Evolutionary conservation across 1,139 yeast species (phyloP), one percentile per base, ranked within the genome.

Genomic region (Yamadazyma atmosphaerica): DNA sequence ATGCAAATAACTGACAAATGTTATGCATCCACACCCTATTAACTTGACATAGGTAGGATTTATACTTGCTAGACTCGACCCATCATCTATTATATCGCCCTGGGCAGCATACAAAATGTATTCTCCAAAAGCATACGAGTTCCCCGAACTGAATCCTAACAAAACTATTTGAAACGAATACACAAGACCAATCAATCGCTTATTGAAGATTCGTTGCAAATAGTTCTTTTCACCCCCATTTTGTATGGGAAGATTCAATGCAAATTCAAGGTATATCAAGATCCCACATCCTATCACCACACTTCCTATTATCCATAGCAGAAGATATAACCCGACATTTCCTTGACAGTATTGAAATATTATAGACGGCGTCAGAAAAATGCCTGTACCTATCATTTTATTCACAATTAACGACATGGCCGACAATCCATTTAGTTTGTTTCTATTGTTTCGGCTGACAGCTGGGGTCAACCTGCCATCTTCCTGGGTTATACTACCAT

Each of bases 181-280:
- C 1, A 71, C 57, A 44, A 73, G 66, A 3, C 75, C 75, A 33
- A 60, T 57, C 14, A 71, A 50, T 4, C 74, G 69, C 32, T 53
- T 53, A 15, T 56, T 55, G 44, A 65, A 72, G 0, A 71, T 71
- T 33, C 77, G 52, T 29, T 72, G 62, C n/a, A 74, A 50, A 49
- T 74, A 74, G 51, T 74, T 74, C 56, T 71, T 69, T 49, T 74
- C 79, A 2, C 79, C 79, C 0, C 79, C 79, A 45, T 71, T 72
- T 30, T 56, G 56, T 34, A 68, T 60, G 9, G 78, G 79, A 28
- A 74, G 49, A 38, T 72, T 74, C 36, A 74, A 52, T 4, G 79
- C 76, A 53, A 56, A 74, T 45, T 74, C 79, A 22, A 74, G 49
- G 51, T 71, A 74, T 4, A 73, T 68, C 27, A 72, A 54, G 25